Evolutionary conservation across 202 grass and related monocot genomes (phyloP).

Genomic region (Saccharum hybrid): DNA sequence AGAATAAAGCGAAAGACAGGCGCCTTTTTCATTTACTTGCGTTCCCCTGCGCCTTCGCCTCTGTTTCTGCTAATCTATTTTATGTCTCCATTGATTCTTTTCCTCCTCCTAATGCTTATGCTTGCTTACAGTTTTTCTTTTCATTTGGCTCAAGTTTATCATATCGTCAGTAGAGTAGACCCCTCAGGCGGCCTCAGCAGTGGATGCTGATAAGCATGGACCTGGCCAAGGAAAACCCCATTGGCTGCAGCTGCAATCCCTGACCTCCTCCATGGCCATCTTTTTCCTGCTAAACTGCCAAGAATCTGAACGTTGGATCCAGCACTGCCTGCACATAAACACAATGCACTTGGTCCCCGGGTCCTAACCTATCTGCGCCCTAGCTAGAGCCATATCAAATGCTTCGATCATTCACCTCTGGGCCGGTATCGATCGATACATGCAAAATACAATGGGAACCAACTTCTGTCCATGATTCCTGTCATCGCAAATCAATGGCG

Average conservation of each 20-base stretch:
- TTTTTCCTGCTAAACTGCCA: conserved; percentile 32
- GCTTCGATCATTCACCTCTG: neutral
- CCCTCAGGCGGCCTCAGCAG: conserved; percentile 32
- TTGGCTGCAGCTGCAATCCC: conserved; percentile 32
- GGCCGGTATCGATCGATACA: too few relatives aligned
- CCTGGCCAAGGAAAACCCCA: conserved; percentile 15
- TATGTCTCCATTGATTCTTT: conserved; percentile 39
- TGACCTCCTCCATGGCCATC: neutral
- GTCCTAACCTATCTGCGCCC: conserved; percentile 23
- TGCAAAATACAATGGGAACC: too few relatives aligned
- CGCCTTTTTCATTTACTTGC: conserved; percentile 8
- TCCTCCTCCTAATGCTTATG: conserved; percentile 15
- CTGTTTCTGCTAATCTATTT: conserved; percentile 57
- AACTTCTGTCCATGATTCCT: too few relatives aligned
- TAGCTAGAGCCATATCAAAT: conserved; percentile 23
- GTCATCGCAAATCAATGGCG: too few relatives aligned
- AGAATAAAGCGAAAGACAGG: conserved; percentile 47
- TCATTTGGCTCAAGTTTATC: conserved; percentile 30
- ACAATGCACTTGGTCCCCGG: conserved; percentile 40
- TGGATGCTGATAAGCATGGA: conserved; percentile 62
- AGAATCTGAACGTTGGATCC: conserved; percentile 53
- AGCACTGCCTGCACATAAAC: conserved; percentile 46
- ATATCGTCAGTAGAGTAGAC: conserved; percentile 49
- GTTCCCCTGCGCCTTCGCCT: neutral
- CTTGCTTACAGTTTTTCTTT: neutral